These are phyloP conservation scores for Aspergillus nidulans DNA, from an alignment of 495 filamentous ascomycete species.

Conservation along the genomic window DNA sequence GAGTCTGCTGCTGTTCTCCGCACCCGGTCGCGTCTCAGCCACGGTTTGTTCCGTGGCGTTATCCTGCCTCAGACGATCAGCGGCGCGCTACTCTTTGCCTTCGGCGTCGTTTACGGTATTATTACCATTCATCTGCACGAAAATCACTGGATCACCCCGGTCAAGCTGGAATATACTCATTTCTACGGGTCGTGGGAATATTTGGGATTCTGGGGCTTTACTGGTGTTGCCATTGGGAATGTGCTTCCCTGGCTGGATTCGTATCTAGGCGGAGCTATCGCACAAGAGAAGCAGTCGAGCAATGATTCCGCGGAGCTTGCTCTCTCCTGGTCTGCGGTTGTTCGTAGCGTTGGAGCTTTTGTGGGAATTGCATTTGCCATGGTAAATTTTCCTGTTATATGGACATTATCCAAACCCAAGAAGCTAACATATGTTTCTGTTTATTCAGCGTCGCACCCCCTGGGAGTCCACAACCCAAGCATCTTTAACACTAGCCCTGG, in stretches of 20 bases:
- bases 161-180: constrained; percentile 57
- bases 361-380: constrained; percentile 96
- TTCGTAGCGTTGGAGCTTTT: constrained; percentile 88
- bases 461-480: constrained; percentile 95
- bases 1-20: constrained; percentile 29
- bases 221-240: constrained; percentile 71
- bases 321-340: constrained; percentile 74
- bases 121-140: constrained; percentile 81
- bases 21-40: constrained; percentile 36
- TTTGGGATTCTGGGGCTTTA: constrained; percentile 72
- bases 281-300: constrained; percentile 20
- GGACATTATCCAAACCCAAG: background rate
- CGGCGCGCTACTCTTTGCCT: constrained; percentile 64
- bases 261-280: constrained; percentile 44
- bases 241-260: constrained; percentile 81
- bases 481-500: constrained; percentile 83
- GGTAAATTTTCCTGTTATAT: constrained; percentile 45
- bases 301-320: constrained; percentile 29
- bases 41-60: constrained; percentile 41
- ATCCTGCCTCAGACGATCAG: constrained; percentile 49
- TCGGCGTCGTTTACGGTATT: constrained; percentile 81
- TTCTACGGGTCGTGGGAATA: constrained; percentile 62
- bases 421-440: constrained; percentile 17
- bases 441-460: constrained; percentile 67
- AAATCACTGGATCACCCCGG: constrained; percentile 57